Conservation (phyloP, 2,329 filamentous ascomycete species). For the Phialocephala subalpina region DNA sequence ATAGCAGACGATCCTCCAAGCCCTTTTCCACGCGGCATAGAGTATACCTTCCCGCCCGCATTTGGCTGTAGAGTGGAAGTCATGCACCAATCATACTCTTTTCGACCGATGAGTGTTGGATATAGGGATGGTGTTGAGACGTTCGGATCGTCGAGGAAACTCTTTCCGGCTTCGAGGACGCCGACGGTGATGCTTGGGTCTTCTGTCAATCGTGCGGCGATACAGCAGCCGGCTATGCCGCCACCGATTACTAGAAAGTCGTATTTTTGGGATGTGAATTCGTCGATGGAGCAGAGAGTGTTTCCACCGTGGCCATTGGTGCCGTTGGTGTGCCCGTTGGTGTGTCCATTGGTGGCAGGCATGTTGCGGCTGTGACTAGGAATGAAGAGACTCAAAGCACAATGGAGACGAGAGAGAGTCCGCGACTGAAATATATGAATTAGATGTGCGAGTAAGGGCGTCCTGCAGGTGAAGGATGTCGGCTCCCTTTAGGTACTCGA, state of each 20-base stretch:
- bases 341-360: background rate
- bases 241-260: constrained; percentile 56
- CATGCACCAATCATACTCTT: constrained; percentile 30
- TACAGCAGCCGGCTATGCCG: constrained; percentile 52
- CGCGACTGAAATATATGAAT: no score
- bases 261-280: constrained; percentile 23
- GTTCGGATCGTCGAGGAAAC: constrained; percentile 9
- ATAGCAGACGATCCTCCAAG: constrained; percentile 31
- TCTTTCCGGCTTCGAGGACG: constrained; percentile 29
- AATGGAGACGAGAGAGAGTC: no score
- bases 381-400: no score
- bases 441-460: no score
- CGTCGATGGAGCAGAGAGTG: constrained; percentile 18
- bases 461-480: no score
- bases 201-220: constrained; percentile 59
- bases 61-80: constrained; percentile 16
- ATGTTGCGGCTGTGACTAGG: background rate
- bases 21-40: constrained; percentile 44
- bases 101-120: constrained; percentile 19
- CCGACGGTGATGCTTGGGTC: constrained; percentile 54
- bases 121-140: constrained; percentile 42
- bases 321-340: background rate
- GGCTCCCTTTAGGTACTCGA: no score
- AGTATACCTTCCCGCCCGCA: constrained; percentile 24
- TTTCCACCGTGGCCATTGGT: constrained; percentile 2